Conservation (phyloP, 176 grass and related monocot genomes). For the Carex parvula region DNA sequence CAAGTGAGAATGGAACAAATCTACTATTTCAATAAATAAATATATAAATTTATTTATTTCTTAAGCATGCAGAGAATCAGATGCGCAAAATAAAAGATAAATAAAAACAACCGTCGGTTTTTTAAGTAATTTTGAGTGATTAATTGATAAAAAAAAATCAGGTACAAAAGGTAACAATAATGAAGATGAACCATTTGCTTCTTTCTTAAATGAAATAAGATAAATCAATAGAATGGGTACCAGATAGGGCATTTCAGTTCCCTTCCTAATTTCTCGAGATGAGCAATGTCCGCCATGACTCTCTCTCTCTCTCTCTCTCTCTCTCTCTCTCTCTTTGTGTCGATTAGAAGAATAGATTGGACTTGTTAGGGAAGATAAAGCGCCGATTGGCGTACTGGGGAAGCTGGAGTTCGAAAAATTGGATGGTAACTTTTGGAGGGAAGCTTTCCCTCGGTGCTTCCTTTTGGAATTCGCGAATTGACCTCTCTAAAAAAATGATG, state of each 20-base stretch:
- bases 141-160: neutral
- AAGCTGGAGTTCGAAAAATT: constrained; percentile 18
- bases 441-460: constrained; percentile 20
- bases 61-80: neutral
- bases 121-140: neutral
- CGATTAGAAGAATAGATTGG: neutral
- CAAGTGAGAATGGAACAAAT: neutral
- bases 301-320: constrained; percentile 19
- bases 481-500: neutral
- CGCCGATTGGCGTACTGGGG: neutral
- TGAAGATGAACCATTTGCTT: neutral
- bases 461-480: constrained; percentile 1
- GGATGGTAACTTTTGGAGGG: constrained; percentile 16
- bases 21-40: neutral
- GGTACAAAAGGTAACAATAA: neutral
- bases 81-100: neutral
- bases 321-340: too few species aligned
- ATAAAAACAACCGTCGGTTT: neutral
- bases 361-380: constrained; percentile 1
- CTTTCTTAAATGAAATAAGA: neutral
- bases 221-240: constrained; percentile 25
- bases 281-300: constrained; percentile 51
- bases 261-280: constrained; percentile 80
- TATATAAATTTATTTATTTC: neutral
- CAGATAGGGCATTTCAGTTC: constrained; percentile 97